phyloP scores from a whole-genome alignment of 2,329 filamentous ascomycete species.

The Aspergillus ibericus region DNA sequence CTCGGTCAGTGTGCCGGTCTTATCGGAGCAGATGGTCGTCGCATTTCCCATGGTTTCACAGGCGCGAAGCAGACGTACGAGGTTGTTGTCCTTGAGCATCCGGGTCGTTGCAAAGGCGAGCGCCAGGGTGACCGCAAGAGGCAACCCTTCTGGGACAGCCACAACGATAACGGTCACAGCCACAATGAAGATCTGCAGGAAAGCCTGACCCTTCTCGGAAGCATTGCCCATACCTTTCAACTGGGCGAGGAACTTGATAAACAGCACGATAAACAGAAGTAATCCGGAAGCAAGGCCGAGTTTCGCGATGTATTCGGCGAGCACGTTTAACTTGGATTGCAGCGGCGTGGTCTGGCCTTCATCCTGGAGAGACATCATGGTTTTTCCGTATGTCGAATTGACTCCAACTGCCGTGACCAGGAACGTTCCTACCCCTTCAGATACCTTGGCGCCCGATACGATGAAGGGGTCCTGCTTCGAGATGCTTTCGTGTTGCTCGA shows the following conservation, averaged over 20 bases:
- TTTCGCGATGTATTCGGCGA: constrained; percentile 80
- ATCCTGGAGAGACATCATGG: constrained; percentile 74
- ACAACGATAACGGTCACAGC: constrained; percentile 62
- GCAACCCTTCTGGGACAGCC: constrained; percentile 61
- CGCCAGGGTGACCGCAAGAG: constrained; percentile 61
- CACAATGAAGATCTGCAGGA: constrained; percentile 59
- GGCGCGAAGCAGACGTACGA: constrained; percentile 60
- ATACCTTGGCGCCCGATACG: constrained; percentile 74
- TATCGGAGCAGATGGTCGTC: constrained; percentile 65
- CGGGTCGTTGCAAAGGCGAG: constrained; percentile 63
- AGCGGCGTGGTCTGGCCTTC: constrained; percentile 76
- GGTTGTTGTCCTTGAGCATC: constrained; percentile 64
- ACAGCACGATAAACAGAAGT: constrained; percentile 73
- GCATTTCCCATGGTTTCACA: constrained; percentile 67
- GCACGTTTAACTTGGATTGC: constrained; percentile 72
- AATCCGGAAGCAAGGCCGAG: constrained; percentile 70
- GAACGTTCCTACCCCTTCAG: constrained; percentile 73
- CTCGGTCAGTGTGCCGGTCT: constrained; percentile 65
- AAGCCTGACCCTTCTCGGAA: constrained; percentile 57
- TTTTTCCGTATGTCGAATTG: constrained; percentile 74
- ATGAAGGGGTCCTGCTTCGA: constrained; percentile 77
- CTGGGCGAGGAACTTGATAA: constrained; percentile 72
- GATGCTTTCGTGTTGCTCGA: constrained; percentile 60
- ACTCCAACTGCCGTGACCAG: constrained; percentile 73
- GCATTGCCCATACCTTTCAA: constrained; percentile 53